phyloP scores from a whole-genome alignment of 495 filamentous ascomycete species.

The Xanthoparmelia taractica region DNA sequence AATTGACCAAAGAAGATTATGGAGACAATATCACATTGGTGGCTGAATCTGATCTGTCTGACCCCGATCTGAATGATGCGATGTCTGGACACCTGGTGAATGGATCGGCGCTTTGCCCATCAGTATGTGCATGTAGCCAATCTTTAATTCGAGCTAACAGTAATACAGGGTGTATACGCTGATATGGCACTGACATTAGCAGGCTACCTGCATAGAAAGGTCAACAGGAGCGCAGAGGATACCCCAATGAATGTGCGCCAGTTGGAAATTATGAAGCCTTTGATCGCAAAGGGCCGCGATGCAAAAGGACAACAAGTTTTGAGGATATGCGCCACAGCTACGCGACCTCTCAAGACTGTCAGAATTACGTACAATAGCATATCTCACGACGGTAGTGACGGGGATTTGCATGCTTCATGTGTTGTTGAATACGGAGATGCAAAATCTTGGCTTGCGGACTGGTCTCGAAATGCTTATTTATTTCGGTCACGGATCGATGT shows the following conservation, averaged over 20 bases:
- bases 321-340: neutral
- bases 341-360: neutral
- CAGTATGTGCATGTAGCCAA: neutral
- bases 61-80: constrained; percentile 69
- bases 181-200: constrained; percentile 74
- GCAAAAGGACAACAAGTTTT: constrained; percentile 4
- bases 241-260: constrained; percentile 53
- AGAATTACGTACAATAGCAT: constrained; percentile 1
- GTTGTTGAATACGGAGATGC: constrained; percentile 4
- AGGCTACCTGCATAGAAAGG: constrained; percentile 56
- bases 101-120: constrained; percentile 10
- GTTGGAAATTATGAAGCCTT: constrained; percentile 59
- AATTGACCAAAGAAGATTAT: constrained; percentile 48
- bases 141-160: neutral
- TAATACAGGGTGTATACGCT: constrained; percentile 52
- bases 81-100: constrained; percentile 60
- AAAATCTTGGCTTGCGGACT: constrained; percentile 28
- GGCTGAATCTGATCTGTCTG: constrained; percentile 58
- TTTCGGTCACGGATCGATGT: constrained; percentile 39
- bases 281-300: constrained; percentile 39
- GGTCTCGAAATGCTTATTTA: constrained; percentile 32
- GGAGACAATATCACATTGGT: constrained; percentile 50
- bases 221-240: constrained; percentile 45
- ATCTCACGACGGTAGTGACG: neutral
- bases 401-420: constrained; percentile 3